Base-by-base conservation (phyloP, 1,139 yeast genomes). In the Pichia terricola region DNA sequence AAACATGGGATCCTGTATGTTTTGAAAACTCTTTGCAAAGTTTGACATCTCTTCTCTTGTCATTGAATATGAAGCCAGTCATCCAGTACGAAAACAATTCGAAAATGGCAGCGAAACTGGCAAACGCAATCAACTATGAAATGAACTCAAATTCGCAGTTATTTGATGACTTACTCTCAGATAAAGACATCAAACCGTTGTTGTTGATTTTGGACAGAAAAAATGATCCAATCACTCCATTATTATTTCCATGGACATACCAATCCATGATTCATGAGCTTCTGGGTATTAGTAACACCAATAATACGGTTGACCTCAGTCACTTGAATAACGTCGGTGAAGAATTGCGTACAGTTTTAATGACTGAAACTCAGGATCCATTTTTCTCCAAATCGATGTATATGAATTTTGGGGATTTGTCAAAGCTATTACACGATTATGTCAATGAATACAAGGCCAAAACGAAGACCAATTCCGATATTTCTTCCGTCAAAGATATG, bases 221-320 rank as follows among this genome's bases (percentile, higher is more conserved):
- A 48, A 81, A 79, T 57, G 99, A 91, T 62, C 96, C 97, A 1
- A 70, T 89, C 31, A 91, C 99, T 0, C 97, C 99, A 1, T 68
- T 91, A 39, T 65, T 91, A 40, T 77, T 82, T 36, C 98, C 97
- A 2, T 91, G 99, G 99, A 89, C 98, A 0, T 91, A 88, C 63
- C 97, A 91, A 59, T 86, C 96, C 2, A 91, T 94, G 98, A 86
- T 91, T 22, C 95, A 91, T 61, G 97, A 94, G 59, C 72, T 87
- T 34, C 68, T 91, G 36, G 95, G 91, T 1, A 84, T 91, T 47
- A 67, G 70, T 26, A 82, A 87, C 58, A 27, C 40, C 1, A 43
- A 45, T 7, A 91, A 91, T 55, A 74, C 91, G 4, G 95, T 87
- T 3, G 81, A 79, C 50, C 62, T 89, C 43, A 66, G 80, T 2